Conservation (phyloP, 108 stramenopile genomes). For the Conticribra weissflogii region DNA sequence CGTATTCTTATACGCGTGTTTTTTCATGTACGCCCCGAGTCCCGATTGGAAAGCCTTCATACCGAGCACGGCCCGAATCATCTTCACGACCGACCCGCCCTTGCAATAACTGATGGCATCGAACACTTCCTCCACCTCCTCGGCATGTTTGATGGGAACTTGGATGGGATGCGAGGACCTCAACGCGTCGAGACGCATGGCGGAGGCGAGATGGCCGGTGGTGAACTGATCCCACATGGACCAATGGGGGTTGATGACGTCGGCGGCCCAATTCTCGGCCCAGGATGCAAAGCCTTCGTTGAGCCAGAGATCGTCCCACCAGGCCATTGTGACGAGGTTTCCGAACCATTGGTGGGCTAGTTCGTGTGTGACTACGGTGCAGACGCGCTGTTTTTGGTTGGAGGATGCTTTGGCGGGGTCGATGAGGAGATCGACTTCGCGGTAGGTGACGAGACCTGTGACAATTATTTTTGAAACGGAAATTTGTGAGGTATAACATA, state of each 20-base stretch:
- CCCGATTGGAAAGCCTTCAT: slow-evolving; percentile 82
- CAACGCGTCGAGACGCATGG: slow-evolving; percentile 89
- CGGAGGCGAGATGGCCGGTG: slow-evolving; percentile 76
- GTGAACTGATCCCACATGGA: slow-evolving; percentile 94
- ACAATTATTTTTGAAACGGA: no score
- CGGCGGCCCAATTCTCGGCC: slow-evolving; percentile 86
- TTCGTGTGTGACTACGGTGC: slow-evolving; percentile 97
- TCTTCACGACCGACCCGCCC: slow-evolving; percentile 88
- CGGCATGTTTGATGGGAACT: slow-evolving; percentile 90
- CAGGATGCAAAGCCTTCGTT: slow-evolving; percentile 97
- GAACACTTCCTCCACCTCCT: slow-evolving; percentile 97
- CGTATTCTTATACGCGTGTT: slow-evolving; percentile 89
- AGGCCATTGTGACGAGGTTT: slow-evolving; percentile 96
- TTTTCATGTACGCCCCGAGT: slow-evolving; percentile 84
- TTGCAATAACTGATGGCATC: slow-evolving; percentile 94
- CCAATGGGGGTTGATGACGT: slow-evolving; percentile 80
- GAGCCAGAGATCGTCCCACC: slow-evolving; percentile 98
- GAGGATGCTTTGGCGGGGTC: slow-evolving; percentile 80
- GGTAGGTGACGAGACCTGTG: slow-evolving; percentile 69
- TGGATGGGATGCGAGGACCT: slow-evolving; percentile 92
- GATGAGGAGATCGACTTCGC: slow-evolving; percentile 91
- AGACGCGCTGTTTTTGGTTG: slow-evolving; percentile 88
- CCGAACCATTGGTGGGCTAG: slow-evolving; percentile 98
- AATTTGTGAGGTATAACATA: no score
- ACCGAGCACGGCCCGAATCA: slow-evolving; percentile 92